Base-by-base conservation (phyloP, 2,329 filamentous ascomycete genomes). In the Cercospora beticola region DNA sequence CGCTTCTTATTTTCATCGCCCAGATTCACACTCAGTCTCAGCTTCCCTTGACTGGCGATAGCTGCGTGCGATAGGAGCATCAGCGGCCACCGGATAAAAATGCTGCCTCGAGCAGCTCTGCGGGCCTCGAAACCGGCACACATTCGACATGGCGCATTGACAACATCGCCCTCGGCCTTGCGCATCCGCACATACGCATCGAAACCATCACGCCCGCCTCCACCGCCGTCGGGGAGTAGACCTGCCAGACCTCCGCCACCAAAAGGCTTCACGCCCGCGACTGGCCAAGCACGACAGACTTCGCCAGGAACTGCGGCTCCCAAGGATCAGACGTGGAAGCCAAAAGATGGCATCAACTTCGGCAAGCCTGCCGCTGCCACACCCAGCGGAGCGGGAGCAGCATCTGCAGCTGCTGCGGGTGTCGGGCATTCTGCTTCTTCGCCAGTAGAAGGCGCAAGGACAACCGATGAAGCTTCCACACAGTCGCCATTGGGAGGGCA, bases 291-390 rank as follows among this genome's bases (percentile, higher is more conserved):
- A 46, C 71, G 75, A 62, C 77, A 79, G 66, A 79, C 76, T 40
- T 78, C 76, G 28, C 77, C 77, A 10, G 76, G 77, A 26, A 77
- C 76, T 26, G 71, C 70, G 30, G 26, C 77, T 6, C 75, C 74
- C 8, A 75, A 79, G 66, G 77, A 81, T 68, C 76, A 81, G 70
- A 80, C 80, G 59, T 82, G 80, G 81, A 81, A 80, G 69, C 77
- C 77, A 0, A 71, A 78, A 31, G 79, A 81, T 70, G 74, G 77
- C 58, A 79, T 82, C 71, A 80, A 79, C 63, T 79, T 82, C 68
- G 76, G 72, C 33, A 74, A 76, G 36, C 62, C 72, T 9, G 59
- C 71, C 54, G 73, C 74, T 18, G 73, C 72, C 14, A 66, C 72
- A 2, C 58, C 62, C 9, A 62, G 52, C 18, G 66, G 67, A 59